Conservation (phyloP, 257 asterid species). For the Buddleja alternifolia region DNA sequence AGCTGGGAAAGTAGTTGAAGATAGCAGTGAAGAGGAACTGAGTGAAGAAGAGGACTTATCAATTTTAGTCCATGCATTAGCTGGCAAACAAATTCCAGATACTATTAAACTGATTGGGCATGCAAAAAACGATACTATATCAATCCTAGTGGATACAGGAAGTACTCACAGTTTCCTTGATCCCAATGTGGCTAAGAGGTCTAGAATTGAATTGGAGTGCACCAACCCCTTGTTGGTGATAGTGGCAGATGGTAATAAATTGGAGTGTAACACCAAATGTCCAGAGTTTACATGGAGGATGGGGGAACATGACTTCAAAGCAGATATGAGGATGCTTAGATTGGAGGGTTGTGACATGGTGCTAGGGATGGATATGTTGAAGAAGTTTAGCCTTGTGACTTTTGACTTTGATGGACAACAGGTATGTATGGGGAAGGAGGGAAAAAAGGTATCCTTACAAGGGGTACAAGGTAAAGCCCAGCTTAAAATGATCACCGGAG, state of each 20-base stretch:
- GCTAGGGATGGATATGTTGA: neutral
- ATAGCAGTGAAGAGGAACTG: no score
- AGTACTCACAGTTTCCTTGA: neutral
- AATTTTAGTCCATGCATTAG: neutral
- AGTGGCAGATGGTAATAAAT: neutral
- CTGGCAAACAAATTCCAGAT: neutral
- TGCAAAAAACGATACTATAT: neutral
- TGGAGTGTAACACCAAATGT: neutral
- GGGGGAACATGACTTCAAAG: neutral
- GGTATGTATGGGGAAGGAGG: neutral
- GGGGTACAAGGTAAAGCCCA: no score
- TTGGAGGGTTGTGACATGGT: neutral
- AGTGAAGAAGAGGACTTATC: neutral
- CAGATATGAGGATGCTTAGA: neutral
- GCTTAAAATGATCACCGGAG: no score
- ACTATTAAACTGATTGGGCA: neutral
- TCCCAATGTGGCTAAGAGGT: neutral
- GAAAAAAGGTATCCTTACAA: no score
- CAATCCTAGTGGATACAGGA: neutral
- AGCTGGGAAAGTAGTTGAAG: no score
- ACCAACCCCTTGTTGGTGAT: neutral
- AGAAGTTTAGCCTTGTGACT: neutral
- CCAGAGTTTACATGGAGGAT: neutral
- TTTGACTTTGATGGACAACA: neutral
- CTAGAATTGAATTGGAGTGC: neutral